Base-by-base conservation (phyloP, 2,329 filamentous ascomycete species). In the Plenodomus tracheiphilus region DNA sequence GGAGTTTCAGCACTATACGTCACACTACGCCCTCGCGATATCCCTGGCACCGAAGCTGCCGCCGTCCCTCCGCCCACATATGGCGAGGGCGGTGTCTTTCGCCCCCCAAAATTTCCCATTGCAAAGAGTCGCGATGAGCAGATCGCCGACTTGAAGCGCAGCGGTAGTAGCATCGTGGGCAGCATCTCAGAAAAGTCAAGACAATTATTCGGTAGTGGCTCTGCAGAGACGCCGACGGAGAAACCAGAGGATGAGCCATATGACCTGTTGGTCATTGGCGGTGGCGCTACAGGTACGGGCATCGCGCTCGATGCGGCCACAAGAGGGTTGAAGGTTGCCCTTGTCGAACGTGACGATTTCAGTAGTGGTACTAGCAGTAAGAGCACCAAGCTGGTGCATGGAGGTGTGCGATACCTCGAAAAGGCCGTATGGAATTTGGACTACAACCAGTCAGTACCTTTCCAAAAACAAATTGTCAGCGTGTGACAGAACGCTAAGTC, bases 361-460 rank as follows among this genome's bases (percentile, higher is more conserved):
- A 86, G 86, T 61, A 82, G 86, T 54, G 89, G 89, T 22, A 93
- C 89, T 35, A 91, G 87, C 76, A 90, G 87, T 72, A 93, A 93
- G 77, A 91, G 87, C 75, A 94, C 89, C 41, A 94, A 94, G 75
- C 80, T 94, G 44, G 89, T 94, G 16, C 89, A 94, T 73, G 89
- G 89, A 59, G 89, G 89, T 66, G 89, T 94, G 51, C 83, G 89
- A 58, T 94, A 93, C 69, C 79, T 94, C 49, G 89, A 94, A 72
- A 94, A 94, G 78, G 89, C 89, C 46, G 85, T 94, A 41, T 91
- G 86, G 85, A 88, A 92, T 70, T 77, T 93, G 63, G 89, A 94
- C 72, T 92, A 91, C 71, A 86, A 85, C 59, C 89, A 94, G 81
- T 88, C 58, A 64, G 74, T 48, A 10, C n/a, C 25, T 13, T 21